These are phyloP conservation scores for Halenospora varia DNA, from an alignment of 495 filamentous ascomycete species.

Conservation along the genomic window DNA sequence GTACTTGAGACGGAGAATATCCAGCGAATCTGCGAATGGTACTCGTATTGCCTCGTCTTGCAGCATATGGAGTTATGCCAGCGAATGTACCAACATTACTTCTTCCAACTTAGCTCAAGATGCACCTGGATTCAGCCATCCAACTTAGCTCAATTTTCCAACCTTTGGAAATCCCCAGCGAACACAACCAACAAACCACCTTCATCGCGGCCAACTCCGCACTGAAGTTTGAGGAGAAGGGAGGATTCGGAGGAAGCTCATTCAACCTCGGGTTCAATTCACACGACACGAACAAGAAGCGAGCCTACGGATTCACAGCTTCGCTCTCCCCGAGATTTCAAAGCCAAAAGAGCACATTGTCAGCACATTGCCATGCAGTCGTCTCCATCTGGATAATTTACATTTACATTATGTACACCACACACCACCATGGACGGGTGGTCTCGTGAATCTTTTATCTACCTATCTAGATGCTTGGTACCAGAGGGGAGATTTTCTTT, in stretches of 20 bases:
- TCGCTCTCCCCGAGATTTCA: neutral
- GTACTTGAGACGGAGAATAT: too few species aligned
- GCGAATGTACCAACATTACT: too few species aligned
- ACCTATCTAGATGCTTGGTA: neutral
- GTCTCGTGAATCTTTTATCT: neutral
- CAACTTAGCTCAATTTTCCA: too few species aligned
- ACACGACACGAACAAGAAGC: neutral
- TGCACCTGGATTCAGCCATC: too few species aligned
- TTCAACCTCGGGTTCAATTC: neutral
- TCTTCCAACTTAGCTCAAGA: too few species aligned
- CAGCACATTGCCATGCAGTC: neutral
- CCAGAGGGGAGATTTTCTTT: neutral
- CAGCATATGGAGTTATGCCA: too few species aligned
- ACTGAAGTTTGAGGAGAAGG: neutral
- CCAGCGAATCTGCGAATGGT: too few species aligned
- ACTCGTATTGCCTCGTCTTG: too few species aligned
- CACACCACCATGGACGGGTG: neutral
- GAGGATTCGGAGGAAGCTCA: neutral
- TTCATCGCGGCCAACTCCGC: neutral
- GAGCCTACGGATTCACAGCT: neutral
- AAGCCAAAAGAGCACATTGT: neutral
- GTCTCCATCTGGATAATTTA: neutral
- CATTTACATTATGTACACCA: conserved; percentile 3
- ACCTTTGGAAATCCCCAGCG: too few species aligned
- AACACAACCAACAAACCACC: too few species aligned